A percentile compares a stretch with the other conserved stretches of the same genome.
phyloP scores from a whole-genome alignment of 805 yeast species.

The Wickerhamomyces kurtzmanii region DNA sequence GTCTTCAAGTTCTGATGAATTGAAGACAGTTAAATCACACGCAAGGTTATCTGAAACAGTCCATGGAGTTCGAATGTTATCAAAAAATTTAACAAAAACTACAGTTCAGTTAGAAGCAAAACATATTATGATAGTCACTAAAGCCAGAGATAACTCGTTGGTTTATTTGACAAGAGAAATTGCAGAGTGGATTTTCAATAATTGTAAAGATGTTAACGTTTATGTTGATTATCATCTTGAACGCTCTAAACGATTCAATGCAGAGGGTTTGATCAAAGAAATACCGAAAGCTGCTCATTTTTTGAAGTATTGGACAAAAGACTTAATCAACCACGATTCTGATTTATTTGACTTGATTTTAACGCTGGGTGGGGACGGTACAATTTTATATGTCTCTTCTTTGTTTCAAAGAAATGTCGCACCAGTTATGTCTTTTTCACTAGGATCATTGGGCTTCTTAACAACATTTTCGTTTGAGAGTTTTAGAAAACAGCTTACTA shows the following conservation, averaged over 20 bases:
- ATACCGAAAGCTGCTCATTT: conserved; percentile 33
- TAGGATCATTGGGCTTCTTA: conserved; percentile 89
- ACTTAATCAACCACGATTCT: conserved; percentile 31
- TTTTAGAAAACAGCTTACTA: conserved; percentile 47
- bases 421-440: conserved; percentile 79
- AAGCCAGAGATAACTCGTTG: conserved; percentile 75
- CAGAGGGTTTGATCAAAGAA: conserved; percentile 37
- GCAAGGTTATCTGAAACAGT: conserved; percentile 74
- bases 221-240: conserved; percentile 69
- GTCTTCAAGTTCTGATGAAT: conserved; percentile 24
- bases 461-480: conserved; percentile 78
- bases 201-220: conserved; percentile 32
- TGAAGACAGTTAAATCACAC: conserved; percentile 54
- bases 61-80: conserved; percentile 66
- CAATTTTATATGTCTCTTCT: conserved; percentile 82
- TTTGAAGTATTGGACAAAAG: conserved; percentile 63
- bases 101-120: conserved; percentile 61
- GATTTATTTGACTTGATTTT: conserved; percentile 64
- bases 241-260: conserved; percentile 53
- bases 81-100: conserved; percentile 62
- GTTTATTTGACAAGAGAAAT: conserved; percentile 70
- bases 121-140: conserved; percentile 77
- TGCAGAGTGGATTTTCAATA: conserved; percentile 61
- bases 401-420: conserved; percentile 82
- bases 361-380: conserved; percentile 96